Conservation (phyloP, 768 basidiomycete genomes). For the Trametes sanguinea region DNA sequence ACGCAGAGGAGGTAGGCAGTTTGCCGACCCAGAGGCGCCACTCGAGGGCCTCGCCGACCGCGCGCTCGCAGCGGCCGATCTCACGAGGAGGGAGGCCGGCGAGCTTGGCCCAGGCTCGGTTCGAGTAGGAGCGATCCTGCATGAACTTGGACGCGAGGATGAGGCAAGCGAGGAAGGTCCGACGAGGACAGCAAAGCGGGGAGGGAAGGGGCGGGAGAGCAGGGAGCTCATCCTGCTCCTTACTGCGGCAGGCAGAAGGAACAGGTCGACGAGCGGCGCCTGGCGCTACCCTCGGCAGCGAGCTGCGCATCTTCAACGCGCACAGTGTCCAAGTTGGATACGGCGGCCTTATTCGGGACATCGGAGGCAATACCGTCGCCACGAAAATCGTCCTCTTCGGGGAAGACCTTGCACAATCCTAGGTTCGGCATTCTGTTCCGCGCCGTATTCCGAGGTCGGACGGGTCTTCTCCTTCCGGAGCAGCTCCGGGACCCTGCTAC, state of each 20-base stretch:
- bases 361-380: constrained; percentile 1
- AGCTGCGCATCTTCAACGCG: constrained; percentile 12
- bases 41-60: constrained; percentile 80
- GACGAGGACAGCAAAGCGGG: constrained; percentile 83
- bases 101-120: constrained; percentile 92
- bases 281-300: not conserved
- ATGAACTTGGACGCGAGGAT: constrained; percentile 92
- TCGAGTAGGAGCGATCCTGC: constrained; percentile 92
- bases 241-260: not conserved
- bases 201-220: constrained; percentile 54
- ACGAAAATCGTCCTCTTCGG: not conserved
- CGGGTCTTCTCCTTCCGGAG: constrained; percentile 43
- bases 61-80: constrained; percentile 86
- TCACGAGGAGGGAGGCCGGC: constrained; percentile 86
- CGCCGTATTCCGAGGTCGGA: constrained; percentile 41
- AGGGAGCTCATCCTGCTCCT: constrained; percentile 25
- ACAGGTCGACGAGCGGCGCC: not conserved
- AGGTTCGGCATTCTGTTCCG: constrained; percentile 21
- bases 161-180: constrained; percentile 85
- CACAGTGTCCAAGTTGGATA: constrained; percentile 16
- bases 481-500: constrained; percentile 67
- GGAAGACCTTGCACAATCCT: constrained; percentile 14
- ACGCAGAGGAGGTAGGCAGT: constrained; percentile 34
- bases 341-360: not conserved
- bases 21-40: constrained; percentile 96